A percentile compares a stretch with the other conserved stretches of the same genome.
These are phyloP conservation scores for Acanthamoeba triangularis DNA, from an alignment of 208 protist species.

Conservation along the genomic window DNA sequence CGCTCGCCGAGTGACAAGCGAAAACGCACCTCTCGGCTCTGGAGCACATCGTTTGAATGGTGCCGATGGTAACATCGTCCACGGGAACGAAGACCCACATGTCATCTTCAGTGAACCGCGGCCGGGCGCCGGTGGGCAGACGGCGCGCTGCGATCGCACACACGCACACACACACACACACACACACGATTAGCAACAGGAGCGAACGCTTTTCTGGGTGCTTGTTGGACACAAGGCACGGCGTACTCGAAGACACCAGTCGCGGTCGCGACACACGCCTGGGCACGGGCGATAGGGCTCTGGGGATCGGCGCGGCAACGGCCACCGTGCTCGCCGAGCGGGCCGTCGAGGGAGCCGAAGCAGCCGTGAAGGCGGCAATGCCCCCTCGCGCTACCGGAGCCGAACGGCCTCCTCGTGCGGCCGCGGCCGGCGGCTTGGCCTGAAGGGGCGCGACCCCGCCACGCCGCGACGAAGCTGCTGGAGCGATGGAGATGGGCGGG, in stretches of 20 bases:
- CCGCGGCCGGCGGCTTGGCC: neutral
- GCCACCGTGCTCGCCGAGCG: neutral
- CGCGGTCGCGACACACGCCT: neutral
- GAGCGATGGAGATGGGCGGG: neutral
- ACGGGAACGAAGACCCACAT: slow-evolving; percentile 11
- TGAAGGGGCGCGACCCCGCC: neutral
- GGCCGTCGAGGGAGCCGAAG: neutral
- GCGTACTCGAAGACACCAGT: neutral
- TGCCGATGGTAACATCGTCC: neutral
- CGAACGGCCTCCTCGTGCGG: neutral
- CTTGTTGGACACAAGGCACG: too few relatives aligned
- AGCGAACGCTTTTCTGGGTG: too few relatives aligned
- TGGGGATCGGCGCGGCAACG: neutral
- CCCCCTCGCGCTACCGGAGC: neutral
- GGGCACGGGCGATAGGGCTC: neutral
- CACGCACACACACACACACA: too few relatives aligned
- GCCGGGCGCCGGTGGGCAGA: neutral
- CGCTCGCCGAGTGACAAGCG: too few relatives aligned
- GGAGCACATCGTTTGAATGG: slow-evolving; percentile 31
- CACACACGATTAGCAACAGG: neutral
- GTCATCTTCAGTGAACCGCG: neutral
- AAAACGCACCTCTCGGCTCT: neutral
- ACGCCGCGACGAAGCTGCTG: neutral
- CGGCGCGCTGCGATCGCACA: neutral
- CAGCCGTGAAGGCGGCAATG: too few relatives aligned